Evolutionary conservation across 805 yeast genomes (phyloP).

Genomic region (Wickerhamiella australiensis): DNA sequence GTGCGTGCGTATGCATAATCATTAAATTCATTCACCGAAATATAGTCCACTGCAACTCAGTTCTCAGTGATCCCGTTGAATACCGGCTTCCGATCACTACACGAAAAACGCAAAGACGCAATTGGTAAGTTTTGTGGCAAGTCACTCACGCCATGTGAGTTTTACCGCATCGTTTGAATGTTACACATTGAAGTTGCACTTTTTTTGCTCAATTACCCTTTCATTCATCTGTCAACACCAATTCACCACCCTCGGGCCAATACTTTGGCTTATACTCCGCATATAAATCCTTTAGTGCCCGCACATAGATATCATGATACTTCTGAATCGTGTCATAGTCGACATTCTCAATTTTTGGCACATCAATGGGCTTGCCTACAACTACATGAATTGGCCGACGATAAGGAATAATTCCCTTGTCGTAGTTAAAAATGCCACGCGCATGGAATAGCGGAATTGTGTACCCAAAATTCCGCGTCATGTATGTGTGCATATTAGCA

Average conservation of each 20-base stretch:
- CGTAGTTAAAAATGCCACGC: conserved; percentile 83
- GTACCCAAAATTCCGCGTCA: conserved; percentile 63
- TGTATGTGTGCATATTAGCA: conserved; percentile 45
- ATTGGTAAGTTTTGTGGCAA: no score
- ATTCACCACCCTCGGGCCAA: conserved; percentile 9
- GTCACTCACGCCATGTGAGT: no score
- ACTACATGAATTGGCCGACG: conserved; percentile 65
- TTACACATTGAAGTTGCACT: no score
- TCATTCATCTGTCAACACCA: not conserved
- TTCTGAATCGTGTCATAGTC: conserved; percentile 22
- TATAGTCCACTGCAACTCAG: no score
- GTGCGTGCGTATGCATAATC: no score
- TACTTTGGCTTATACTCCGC: conserved; percentile 44
- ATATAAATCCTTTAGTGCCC: conserved; percentile 50
- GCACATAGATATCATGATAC: conserved; percentile 60
- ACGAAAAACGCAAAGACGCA: no score
- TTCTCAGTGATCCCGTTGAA: no score
- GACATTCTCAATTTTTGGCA: conserved; percentile 20
- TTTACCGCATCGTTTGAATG: no score
- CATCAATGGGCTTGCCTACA: conserved; percentile 33
- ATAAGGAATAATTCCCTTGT: conserved; percentile 81
- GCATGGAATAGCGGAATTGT: conserved; percentile 88
- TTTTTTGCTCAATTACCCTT: no score
- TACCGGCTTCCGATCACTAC: no score
- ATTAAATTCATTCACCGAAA: no score